Conservation (phyloP, 164 flowering plant genomes). For the Aristolochia contorta region DNA sequence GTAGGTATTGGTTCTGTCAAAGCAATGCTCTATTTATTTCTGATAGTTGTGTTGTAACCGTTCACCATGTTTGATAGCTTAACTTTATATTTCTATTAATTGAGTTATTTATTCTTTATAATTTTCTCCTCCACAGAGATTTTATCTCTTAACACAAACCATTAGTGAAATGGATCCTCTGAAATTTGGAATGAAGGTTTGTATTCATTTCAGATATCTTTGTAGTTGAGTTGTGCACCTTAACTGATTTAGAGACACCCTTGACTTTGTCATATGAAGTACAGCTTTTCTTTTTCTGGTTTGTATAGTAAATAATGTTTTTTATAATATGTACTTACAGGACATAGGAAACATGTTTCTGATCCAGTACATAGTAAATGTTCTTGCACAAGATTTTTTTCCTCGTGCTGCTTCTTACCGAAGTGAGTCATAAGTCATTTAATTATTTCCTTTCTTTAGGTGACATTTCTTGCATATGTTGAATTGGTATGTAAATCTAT, state of each 20-base stretch:
- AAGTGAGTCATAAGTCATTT: constrained; percentile 23
- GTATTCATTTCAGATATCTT: not conserved
- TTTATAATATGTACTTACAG: constrained; percentile 30
- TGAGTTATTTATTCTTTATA: not conserved
- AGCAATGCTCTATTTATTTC: not conserved
- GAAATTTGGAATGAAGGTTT: constrained; percentile 28
- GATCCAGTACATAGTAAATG: constrained; percentile 61
- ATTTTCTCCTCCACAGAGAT: constrained; percentile 10
- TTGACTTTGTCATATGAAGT: too few relatives aligned
- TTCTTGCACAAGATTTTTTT: constrained; percentile 61
- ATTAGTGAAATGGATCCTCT: constrained; percentile 16
- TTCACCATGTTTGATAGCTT: too few relatives aligned
- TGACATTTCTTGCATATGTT: not conserved
- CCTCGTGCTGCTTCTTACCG: constrained; percentile 41
- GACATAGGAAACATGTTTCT: constrained; percentile 46
- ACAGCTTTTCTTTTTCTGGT: too few relatives aligned
- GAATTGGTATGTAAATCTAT: constrained; percentile 2
- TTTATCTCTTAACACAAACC: constrained; percentile 37
- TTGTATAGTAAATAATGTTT: not conserved
- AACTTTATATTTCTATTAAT: not conserved
- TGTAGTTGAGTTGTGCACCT: not conserved
- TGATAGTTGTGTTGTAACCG: too few relatives aligned
- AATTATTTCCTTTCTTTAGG: not conserved
- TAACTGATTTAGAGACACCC: not conserved
- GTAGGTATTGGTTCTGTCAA: too few relatives aligned